Evolutionary conservation across 495 filamentous ascomycete species (phyloP), one percentile per base, ranked within the genome.

Genomic region (Amniculicola lignicola): DNA sequence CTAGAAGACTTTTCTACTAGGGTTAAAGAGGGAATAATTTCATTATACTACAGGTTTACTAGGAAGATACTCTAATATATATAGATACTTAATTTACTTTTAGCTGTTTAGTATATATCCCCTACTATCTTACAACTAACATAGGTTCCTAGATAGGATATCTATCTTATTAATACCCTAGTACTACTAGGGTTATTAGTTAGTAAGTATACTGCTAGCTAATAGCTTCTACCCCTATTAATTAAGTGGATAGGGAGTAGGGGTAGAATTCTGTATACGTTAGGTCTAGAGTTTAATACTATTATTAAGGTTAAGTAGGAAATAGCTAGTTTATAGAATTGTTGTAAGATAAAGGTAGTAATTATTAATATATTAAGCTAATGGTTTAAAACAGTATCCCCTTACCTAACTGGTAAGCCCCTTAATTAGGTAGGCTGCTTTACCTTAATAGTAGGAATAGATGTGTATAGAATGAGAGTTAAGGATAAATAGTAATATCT

Each of bases 241-340:
- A 9, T n/a, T 79, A 28, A 85, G 54, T 59, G 83, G 54, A 58
- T 84, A 83, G 60, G 81, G 83, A 0, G 78, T 81, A 11, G 74
- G 76, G 2, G 73, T 62, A 6, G 59, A 74, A 11, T 54, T 63
- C 50, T 83, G 78, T 2, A 35, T 49, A 9, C 14, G 67, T 14
- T 3, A 56, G 0, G 74, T 77, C 54, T 85, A 84, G 59, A 76
- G 79, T 0, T 79, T 49, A 38, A 61, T 22, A 1, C 84, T 57
- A 1, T 64, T 31, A 4, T 77, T 57, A 54, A 84, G 78, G n/a
- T 68, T 53, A 24, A 41, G 51, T 16, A 85, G 78, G 0, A 53
- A 59, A 43, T 75, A 47, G 2, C 82, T 47, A 6, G 77, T 38
- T n/a, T 64, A 40, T 12, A 74, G 62, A 1, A 72, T 73, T n/a